Base-by-base conservation (phyloP, 352 stramenopile genomes). In the Globisporangium rhizosaccharum region DNA sequence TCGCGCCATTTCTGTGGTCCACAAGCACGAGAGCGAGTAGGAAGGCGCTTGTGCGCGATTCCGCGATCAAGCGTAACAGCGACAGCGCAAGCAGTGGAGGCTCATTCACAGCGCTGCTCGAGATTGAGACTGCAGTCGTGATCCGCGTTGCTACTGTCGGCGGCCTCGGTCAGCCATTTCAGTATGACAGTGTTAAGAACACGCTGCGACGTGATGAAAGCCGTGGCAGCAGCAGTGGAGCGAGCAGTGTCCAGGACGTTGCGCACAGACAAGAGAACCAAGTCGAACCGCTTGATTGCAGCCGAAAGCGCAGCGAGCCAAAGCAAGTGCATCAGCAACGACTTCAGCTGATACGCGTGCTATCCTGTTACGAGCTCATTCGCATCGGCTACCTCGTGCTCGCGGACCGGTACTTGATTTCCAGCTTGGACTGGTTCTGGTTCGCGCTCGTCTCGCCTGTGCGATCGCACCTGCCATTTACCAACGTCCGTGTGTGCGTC, bases 361-460 rank as follows among this genome's bases (percentile, higher is more conserved):
- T 62, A 9, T 48, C 58, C 0, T 67, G 57, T n/a, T 52, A 53
- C 8, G 52, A 62, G 45, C 55, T 75, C 15, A 55, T 33, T 14
- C 48, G 56, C 1, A 48, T 62, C 18, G 56, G 68, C 1, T 72
- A 70, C 61, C 54, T 68, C 56, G 56, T 75, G 7, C 46, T 61
- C 8, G 25, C 36, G 7, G 47, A 53, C 8, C 51, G 12, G 0
- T 51, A 67, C 58, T 28, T 62, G 26, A 57, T 80, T 12, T 62
- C 61, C 2, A 45, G 73, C 25, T 59, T 68, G 2, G 51, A 62
- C 26, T 62, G 57, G 57, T 36, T 62, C 49, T 62, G 49, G 25
- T 52, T 62, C 26, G 18, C 51, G 39, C 3, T 46, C 3, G 18
- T 30, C 0, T 52, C 48, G 18, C 49, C 37, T 0, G 3, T 57